Conservation (phyloP, 495 filamentous ascomycete species). For the Talaromyces wortmannii region DNA sequence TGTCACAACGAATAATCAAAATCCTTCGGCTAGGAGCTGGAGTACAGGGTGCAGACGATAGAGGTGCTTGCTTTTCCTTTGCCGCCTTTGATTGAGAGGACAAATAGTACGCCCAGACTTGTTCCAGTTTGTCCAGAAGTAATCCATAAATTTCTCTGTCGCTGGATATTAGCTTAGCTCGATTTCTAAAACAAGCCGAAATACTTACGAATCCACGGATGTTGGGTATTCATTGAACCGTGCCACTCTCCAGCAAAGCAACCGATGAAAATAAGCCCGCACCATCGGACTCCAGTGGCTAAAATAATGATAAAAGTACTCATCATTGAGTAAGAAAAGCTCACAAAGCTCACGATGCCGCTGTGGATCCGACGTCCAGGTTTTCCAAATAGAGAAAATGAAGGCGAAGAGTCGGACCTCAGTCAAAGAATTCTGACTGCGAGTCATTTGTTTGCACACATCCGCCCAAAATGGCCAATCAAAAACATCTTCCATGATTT, state of each 20-base stretch:
- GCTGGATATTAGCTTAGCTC: slow-evolving; percentile 3
- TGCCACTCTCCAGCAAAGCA: slow-evolving; percentile 88
- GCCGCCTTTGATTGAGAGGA: slow-evolving; percentile 58
- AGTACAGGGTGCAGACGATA: slow-evolving; percentile 74
- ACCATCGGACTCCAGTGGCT: slow-evolving; percentile 99
- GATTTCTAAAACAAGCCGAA: neutral
- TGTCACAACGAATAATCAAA: slow-evolving; percentile 85
- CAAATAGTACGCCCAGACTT: slow-evolving; percentile 73
- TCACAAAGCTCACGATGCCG: slow-evolving; percentile 69
- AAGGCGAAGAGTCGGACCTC: slow-evolving; percentile 87
- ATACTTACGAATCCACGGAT: slow-evolving; percentile 62
- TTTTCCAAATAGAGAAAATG: slow-evolving; percentile 75
- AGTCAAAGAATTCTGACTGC: slow-evolving; percentile 89
- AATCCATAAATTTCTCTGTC: slow-evolving; percentile 58
- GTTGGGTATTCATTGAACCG: slow-evolving; percentile 65
- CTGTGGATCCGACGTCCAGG: slow-evolving; percentile 55
- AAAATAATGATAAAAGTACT: slow-evolving; percentile 78
- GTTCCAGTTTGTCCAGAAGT: slow-evolving; percentile 62
- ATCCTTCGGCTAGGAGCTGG: slow-evolving; percentile 89
- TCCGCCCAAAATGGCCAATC: slow-evolving; percentile 91
- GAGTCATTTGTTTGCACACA: slow-evolving; percentile 74
- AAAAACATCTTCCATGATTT: slow-evolving; percentile 34
- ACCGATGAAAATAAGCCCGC: slow-evolving; percentile 87
- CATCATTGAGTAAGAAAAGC: slow-evolving; percentile 72
- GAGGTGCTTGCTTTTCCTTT: slow-evolving; percentile 42